Conservation (phyloP, 1,139 yeast genomes). For the Suhomyces kunorum region DNA sequence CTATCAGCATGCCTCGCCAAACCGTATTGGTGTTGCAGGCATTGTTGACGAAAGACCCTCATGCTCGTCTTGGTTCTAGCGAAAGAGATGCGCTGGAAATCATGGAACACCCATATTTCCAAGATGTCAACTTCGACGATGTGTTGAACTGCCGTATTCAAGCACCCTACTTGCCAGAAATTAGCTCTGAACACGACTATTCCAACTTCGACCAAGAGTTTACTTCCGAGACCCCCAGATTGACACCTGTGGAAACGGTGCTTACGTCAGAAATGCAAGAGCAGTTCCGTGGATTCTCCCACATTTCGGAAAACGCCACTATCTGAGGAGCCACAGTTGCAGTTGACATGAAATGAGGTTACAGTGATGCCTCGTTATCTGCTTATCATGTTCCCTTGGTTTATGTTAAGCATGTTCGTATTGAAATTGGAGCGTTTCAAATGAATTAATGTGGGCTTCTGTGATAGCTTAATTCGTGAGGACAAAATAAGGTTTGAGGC, state of each 20-base stretch:
- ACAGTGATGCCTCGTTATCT: too few species aligned
- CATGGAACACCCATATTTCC: slow-evolving; percentile 93
- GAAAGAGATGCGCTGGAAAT: slow-evolving; percentile 88
- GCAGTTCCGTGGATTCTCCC: slow-evolving; percentile 95
- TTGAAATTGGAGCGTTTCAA: too few species aligned
- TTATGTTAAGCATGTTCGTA: too few species aligned
- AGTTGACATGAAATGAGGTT: not conserved
- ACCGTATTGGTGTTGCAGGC: slow-evolving; percentile 93
- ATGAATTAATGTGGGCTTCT: too few species aligned
- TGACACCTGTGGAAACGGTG: slow-evolving; percentile 91
- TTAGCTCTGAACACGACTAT: slow-evolving; percentile 85
- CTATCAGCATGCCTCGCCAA: slow-evolving; percentile 96
- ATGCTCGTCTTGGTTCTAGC: slow-evolving; percentile 79
- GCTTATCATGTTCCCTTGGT: too few species aligned
- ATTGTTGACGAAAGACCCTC: slow-evolving; percentile 85
- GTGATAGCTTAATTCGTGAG: too few species aligned
- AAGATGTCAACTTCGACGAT: slow-evolving; percentile 87
- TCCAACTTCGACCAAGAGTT: slow-evolving; percentile 93
- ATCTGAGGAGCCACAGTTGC: slow-evolving; percentile 22
- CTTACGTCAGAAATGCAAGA: slow-evolving; percentile 90
- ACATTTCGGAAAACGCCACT: slow-evolving; percentile 70
- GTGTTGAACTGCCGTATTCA: slow-evolving; percentile 69
- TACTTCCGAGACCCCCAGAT: slow-evolving; percentile 90
- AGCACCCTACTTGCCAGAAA: slow-evolving; percentile 83
- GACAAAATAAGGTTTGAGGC: too few species aligned